Base-by-base conservation (phyloP, 768 basidiomycete species). In the Mycena metata region DNA sequence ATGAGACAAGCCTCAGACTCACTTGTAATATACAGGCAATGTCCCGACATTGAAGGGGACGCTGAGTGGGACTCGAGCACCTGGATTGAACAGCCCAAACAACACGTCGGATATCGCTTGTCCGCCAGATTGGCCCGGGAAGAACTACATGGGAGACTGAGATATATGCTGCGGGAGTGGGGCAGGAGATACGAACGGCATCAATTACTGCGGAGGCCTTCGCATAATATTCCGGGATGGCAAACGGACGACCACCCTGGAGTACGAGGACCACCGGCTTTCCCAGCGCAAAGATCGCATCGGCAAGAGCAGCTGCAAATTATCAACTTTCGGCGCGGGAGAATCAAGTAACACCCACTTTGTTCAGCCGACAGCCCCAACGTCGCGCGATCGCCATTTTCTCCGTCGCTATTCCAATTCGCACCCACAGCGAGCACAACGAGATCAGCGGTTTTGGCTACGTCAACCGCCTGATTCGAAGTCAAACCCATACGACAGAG, bases 21-120 rank as follows among this genome's bases (percentile, higher is more conserved):
- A 75, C 75, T 76, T 76, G 70, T 76, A 76, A 33, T 75, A 76
- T 8, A 73, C 74, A 11, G 75, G 75, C 42, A 76, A 60, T 9
- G 67, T 69, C 3, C 71, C 71, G 41, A 70, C 70, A 24, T 72
- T 23, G 60, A 59, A 76, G 1, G 75, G 75, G 12, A 76, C 74
- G 35, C 75, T 75, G 19, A 76, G 46, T 9, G 75, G 74, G 10
- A 76, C 69, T 15, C 75, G 57, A 5, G 69, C 75, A 19, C 75
- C 75, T 16, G 75, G 75, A 56, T 76, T 76, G 54, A 72, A 76
- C 33, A 71, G 17, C 2, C 75, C 75, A 47, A 76, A 76, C 4
- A 76, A 52, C 2, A 76, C 74, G 46, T 76, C 74, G 7, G 74
- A 67, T 45, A 76, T 73, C 6, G 75, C 75, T 54, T 75, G 74